Conservation (phyloP, 2,329 filamentous ascomycete species). For the Aspergillus neotritici region DNA sequence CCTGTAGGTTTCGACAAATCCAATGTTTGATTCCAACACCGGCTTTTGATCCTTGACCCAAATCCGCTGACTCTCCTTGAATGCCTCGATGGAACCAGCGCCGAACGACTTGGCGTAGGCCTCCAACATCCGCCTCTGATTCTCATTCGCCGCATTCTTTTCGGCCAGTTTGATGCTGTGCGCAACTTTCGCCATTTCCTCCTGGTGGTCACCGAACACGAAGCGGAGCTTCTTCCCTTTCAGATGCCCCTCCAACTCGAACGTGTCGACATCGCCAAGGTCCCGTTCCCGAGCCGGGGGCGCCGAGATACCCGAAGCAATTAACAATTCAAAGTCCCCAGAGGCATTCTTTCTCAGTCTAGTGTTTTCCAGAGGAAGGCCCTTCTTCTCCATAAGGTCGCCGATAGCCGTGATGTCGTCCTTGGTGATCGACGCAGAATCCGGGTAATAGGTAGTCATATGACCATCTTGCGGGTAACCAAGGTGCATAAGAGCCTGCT, state of each 20-base stretch:
- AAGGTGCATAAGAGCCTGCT: slow-evolving; percentile 63
- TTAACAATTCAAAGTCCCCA: slow-evolving; percentile 65
- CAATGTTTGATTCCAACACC: slow-evolving; percentile 72
- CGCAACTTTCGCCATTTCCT: slow-evolving; percentile 64
- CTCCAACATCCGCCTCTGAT: slow-evolving; percentile 65
- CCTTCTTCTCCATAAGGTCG: slow-evolving; percentile 66
- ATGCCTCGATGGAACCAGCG: slow-evolving; percentile 66
- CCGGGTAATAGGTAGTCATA: slow-evolving; percentile 76
- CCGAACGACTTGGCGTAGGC: slow-evolving; percentile 72
- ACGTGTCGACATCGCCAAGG: slow-evolving; percentile 60
- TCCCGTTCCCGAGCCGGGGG: slow-evolving; percentile 62
- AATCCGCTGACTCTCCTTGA: slow-evolving; percentile 72
- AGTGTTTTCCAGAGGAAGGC: slow-evolving; percentile 68
- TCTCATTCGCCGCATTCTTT: slow-evolving; percentile 66
- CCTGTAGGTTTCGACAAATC: slow-evolving; percentile 80
- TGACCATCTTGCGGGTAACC: slow-evolving; percentile 70
- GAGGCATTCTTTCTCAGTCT: slow-evolving; percentile 61
- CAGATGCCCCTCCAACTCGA: slow-evolving; percentile 55
- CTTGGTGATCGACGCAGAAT: slow-evolving; percentile 68
- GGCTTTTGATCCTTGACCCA: slow-evolving; percentile 83
- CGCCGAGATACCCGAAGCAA: slow-evolving; percentile 61
- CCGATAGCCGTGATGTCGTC: slow-evolving; percentile 67
- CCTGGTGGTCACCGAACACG: slow-evolving; percentile 67
- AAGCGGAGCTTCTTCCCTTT: slow-evolving; percentile 65
- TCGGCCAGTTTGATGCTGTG: slow-evolving; percentile 63